Base-by-base conservation (phyloP, 805 yeast species). In the Candida xiaguanensis region DNA sequence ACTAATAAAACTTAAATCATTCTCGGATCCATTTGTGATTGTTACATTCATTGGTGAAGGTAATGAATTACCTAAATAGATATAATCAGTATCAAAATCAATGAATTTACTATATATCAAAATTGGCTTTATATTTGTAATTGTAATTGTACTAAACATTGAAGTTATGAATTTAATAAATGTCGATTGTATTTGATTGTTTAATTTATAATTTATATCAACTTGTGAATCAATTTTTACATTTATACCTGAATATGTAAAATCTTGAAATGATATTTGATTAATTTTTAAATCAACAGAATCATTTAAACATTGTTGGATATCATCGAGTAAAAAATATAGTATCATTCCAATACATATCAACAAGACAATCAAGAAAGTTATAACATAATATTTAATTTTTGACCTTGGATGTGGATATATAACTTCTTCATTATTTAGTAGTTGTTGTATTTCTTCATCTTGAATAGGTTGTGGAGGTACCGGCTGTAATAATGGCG, bases 161-260 rank as follows among this genome's bases (percentile, higher is more conserved):
- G 50, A 31, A 2, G 61, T 56, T 0, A 52, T 53, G 2, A 50
- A 20, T 32, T 51, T 53, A 20, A 60, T 39, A 1, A 55, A 27
- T 18, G 43, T 36, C 16, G 55, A 48, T 36, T 57, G 57, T 3
- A 62, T 7, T 2, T 34, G 15, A 35, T 38, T 58, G 23, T 46
- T 17, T 5, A 65, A 47, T 7, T 50, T 40, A 34, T 65, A 67
- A 44, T 64, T 42, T 12, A 65, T 47, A 5, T 43, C 31, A 2
- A 65, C 38, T 0, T 53, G 36, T 3, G 62, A 63, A 4, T 46
- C 42, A 13, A 65, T 56, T 36, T 56, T 61, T 15, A 61, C 47
- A 16, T 54, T 48, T 5, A 63, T 32, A 2, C 72, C 72, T 5
- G 38, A 33, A 13, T 52, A 53, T 22, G 51, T 50, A 17, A 62